phyloP scores from a whole-genome alignment of 192 early-diverging fungal genomes.

The Phycomyces blakesleeanus region DNA sequence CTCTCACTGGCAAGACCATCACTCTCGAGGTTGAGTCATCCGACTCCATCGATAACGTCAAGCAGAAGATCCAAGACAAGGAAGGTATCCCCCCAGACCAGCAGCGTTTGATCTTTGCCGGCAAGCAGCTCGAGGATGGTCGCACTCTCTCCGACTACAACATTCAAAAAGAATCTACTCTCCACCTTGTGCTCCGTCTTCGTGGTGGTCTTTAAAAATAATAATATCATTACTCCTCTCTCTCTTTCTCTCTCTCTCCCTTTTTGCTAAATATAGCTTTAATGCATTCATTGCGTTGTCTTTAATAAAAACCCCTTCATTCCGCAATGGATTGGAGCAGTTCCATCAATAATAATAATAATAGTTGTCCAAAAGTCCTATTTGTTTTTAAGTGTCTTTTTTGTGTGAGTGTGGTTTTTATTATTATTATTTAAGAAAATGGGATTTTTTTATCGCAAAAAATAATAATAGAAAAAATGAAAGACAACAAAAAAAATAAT shows the following conservation, averaged over 20 bases:
- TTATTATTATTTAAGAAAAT: too few relatives aligned
- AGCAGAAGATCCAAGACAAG: constrained; percentile 94
- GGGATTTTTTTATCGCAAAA: too few relatives aligned
- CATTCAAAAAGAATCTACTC: constrained; percentile 78
- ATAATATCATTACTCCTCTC: constrained; percentile 2
- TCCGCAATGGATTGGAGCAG: too few relatives aligned
- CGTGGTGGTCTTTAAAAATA: constrained; percentile 72
- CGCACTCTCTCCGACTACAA: constrained; percentile 71
- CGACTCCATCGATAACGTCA: constrained; percentile 76
- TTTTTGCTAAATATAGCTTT: constrained; percentile 5
- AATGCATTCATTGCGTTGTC: neutral
- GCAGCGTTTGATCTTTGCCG: constrained; percentile 76
- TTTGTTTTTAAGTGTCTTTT: too few relatives aligned
- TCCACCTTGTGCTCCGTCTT: constrained; percentile 72
- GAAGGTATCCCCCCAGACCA: constrained; percentile 86
- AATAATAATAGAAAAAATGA: too few relatives aligned
- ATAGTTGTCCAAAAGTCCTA: too few relatives aligned
- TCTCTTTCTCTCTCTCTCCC: neutral
- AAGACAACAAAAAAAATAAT: too few relatives aligned
- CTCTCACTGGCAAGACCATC: too few relatives aligned
- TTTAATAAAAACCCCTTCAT: neutral
- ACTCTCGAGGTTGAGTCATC: constrained; percentile 26
- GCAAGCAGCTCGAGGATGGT: constrained; percentile 79
- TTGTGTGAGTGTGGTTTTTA: too few relatives aligned
- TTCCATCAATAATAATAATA: too few relatives aligned